phyloP scores from a whole-genome alignment of 2,329 filamentous ascomycete species.

The Lachnellula occidentalis region DNA sequence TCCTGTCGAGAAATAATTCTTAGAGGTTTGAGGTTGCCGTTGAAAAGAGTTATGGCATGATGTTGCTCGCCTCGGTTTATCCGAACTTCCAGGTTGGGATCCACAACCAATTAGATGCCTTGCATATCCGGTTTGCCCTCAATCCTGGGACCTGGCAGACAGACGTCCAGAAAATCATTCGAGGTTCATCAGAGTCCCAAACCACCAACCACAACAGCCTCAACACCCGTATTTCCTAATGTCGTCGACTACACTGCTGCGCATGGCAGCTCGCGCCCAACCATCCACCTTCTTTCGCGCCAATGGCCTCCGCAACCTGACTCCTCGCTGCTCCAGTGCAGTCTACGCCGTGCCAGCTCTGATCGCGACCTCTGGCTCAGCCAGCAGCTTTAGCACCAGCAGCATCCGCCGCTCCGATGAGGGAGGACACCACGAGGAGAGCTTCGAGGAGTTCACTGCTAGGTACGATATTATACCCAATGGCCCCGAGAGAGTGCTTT shows the following conservation, averaged over 20 bases:
- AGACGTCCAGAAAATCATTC: not conserved
- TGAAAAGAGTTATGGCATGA: too few relatives aligned
- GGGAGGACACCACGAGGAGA: constrained; percentile 75
- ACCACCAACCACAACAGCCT: constrained; percentile 9
- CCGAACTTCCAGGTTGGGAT: too few relatives aligned
- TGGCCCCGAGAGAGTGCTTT: constrained; percentile 12
- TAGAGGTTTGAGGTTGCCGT: too few relatives aligned
- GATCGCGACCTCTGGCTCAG: constrained; percentile 44
- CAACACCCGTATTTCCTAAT: constrained; percentile 40
- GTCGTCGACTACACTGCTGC: constrained; percentile 64
- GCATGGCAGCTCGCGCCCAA: constrained; percentile 63
- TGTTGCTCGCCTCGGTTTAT: too few relatives aligned
- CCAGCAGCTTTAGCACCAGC: constrained; percentile 58
- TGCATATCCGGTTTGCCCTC: not conserved
- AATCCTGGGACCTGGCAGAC: not conserved
- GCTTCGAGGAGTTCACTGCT: constrained; percentile 96
- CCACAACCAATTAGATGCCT: not conserved
- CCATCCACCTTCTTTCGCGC: constrained; percentile 56
- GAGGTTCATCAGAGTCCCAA: constrained; percentile 8
- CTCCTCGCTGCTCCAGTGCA: constrained; percentile 50
- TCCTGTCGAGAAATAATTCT: too few relatives aligned
- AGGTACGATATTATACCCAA: constrained; percentile 56
- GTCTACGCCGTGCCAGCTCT: constrained; percentile 46
- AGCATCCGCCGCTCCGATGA: constrained; percentile 42
- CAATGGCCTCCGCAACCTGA: constrained; percentile 53